Evolutionary conservation across 768 basidiomycete genomes (phyloP), one percentile per base, ranked within the genome.

Genomic region (Lactifluus piperatus): DNA sequence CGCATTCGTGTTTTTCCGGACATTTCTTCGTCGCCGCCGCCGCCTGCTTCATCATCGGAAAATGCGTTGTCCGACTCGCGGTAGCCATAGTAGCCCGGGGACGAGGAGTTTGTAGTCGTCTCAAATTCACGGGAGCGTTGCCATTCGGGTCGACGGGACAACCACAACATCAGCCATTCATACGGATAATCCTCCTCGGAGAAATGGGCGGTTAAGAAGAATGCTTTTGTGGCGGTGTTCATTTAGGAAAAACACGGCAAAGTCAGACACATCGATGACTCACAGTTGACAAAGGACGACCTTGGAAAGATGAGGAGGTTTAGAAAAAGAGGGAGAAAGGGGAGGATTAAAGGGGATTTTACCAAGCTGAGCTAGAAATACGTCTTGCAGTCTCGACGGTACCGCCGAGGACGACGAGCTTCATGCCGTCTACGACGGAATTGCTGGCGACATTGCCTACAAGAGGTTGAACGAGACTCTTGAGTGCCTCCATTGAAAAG

Each of bases 121-220:
- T 92, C 90, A 61, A 92, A 91, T 72, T 92, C 90, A 57, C 90
- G 82, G 8, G 89, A 90, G 39, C 88, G 85, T 67, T 91, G 89
- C 89, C 89, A 91, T 71, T 91, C 89, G 43, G 89, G 79, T 75
- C 87, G 80, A 52, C 88, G 84, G 44, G 88, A 88, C 50, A 92
- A 81, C 89, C 89, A 92, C 32, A 91, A 79, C 87, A 91, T 91
- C 53, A 92, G 79, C 89, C 89, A 92, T 72, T 92, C 89, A 65
- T 91, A 92, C 4, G 89, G 90, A 63, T 88, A 88, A 68, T 92
- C 90, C 71, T 92, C 90, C 73, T 92, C 90, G 64, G 83, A 86
- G 75, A 92, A 92, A 72, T 91, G 87, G 9, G 90, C 90, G 16
- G 90, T 92, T 52, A 92, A 81, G 82, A 91, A 92, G 79, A 60